phyloP scores from a whole-genome alignment of 2,329 filamentous ascomycete species.

The Ophiostoma angusticollis region DNA sequence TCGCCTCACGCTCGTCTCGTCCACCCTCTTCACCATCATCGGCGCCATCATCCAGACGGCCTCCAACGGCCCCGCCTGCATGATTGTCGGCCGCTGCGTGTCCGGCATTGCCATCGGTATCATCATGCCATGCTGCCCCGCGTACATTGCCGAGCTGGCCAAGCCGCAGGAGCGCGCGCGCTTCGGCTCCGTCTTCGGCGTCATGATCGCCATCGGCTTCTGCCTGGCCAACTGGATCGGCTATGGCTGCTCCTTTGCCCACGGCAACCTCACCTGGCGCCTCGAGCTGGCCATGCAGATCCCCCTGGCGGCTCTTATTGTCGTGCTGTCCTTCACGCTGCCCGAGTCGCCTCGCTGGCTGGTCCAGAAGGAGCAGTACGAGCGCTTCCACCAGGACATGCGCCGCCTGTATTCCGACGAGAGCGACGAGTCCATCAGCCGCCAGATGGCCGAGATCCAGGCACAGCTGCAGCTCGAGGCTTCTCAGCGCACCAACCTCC shows the following conservation, averaged over 20 bases:
- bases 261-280: constrained; percentile 21
- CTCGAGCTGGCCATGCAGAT: constrained; percentile 24
- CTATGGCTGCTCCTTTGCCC: constrained; percentile 23
- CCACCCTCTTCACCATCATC: constrained; percentile 11
- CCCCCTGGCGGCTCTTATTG: constrained; percentile 15
- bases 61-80: constrained; percentile 14
- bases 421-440: constrained; percentile 15
- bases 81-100: constrained; percentile 18
- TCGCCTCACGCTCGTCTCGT: constrained; percentile 1
- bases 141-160: constrained; percentile 19
- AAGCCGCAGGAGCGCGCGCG: constrained; percentile 17
- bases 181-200: constrained; percentile 18
- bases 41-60: constrained; percentile 15
- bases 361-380: constrained; percentile 15
- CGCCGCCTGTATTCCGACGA: constrained; percentile 16
- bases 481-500: constrained; percentile 8
- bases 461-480: constrained; percentile 16
- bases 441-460: constrained; percentile 9
- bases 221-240: constrained; percentile 28
- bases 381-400: constrained; percentile 17
- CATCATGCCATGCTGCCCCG: constrained; percentile 15
- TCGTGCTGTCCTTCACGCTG: constrained; percentile 14
- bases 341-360: constrained; percentile 20
- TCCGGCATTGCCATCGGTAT: constrained; percentile 17
- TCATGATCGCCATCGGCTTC: constrained; percentile 25